Evolutionary conservation across 1,284 basidiomycete genomes (phyloP).

Genomic region (Ceratorhiza oryzae-sativae): DNA sequence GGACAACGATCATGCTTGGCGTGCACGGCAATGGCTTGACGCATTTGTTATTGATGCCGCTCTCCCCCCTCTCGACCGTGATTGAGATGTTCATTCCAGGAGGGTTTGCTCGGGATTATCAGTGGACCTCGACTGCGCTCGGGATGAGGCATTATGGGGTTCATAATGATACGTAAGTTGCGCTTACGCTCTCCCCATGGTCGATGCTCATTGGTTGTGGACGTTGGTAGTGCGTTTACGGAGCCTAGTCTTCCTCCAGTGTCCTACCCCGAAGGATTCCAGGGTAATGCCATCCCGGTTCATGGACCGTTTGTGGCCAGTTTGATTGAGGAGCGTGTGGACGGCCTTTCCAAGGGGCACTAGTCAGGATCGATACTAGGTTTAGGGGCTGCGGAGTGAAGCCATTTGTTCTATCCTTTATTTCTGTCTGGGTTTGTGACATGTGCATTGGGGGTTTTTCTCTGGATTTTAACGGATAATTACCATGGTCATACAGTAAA

Average conservation of each 20-base stretch:
- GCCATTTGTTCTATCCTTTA: too few relatives aligned
- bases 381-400: too few relatives aligned
- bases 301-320: conserved; percentile 43
- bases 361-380: too few relatives aligned
- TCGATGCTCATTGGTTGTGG: not conserved
- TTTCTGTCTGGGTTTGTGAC: too few relatives aligned
- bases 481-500: too few relatives aligned
- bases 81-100: conserved; percentile 44
- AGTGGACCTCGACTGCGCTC: conserved; percentile 48
- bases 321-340: conserved; percentile 43
- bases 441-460: too few relatives aligned
- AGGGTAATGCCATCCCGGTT: conserved; percentile 55
- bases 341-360: conserved; percentile 14
- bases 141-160: conserved; percentile 53
- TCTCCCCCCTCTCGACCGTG: conserved; percentile 38
- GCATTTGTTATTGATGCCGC: conserved; percentile 43
- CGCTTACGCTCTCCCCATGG: not conserved
- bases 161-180: conserved; percentile 10
- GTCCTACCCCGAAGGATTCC: conserved; percentile 55
- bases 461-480: too few relatives aligned
- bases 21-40: conserved; percentile 46
- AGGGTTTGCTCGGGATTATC: conserved; percentile 44
- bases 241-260: conserved; percentile 52
- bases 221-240: conserved; percentile 44
- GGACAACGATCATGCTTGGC: conserved; percentile 45